Percentiles rank a stretch among this genome's conserved stretches.
phyloP scores from a whole-genome alignment of 345 rosid genomes.

The Stellera chamaejasme region DNA sequence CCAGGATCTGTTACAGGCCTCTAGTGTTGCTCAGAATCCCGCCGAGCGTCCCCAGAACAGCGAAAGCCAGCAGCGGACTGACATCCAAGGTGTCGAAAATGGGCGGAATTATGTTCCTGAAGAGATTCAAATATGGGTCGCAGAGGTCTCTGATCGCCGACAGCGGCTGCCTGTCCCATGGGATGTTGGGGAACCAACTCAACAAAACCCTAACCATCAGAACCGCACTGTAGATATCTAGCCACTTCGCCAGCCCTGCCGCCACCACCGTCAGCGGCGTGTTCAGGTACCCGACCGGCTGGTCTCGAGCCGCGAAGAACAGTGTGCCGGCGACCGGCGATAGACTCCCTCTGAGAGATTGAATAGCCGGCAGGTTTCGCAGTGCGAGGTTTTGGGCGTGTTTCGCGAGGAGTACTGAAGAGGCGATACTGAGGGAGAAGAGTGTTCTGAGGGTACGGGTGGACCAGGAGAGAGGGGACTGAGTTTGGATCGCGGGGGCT shows the following conservation, averaged over 20 bases:
- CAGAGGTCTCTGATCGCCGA: constrained; percentile 78
- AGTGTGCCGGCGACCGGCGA: constrained; percentile 27
- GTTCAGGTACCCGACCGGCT: constrained; percentile 44
- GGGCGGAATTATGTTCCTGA: constrained; percentile 78
- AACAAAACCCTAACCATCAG: constrained; percentile 88
- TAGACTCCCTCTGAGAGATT: constrained; percentile 22
- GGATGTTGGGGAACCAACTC: constrained; percentile 93
- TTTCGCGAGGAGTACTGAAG: constrained; percentile 20
- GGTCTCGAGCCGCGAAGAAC: constrained; percentile 58
- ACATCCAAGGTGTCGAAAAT: constrained; percentile 72
- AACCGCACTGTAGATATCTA: constrained; percentile 79
- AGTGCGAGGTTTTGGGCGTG: constrained; percentile 22
- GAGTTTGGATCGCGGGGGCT: constrained; percentile 2
- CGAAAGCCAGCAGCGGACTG: constrained; percentile 80
- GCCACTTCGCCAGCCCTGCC: constrained; percentile 80
- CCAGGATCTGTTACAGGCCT: too few relatives aligned
- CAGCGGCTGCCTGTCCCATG: constrained; percentile 84
- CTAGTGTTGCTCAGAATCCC: constrained; percentile 31
- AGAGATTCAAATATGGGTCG: constrained; percentile 82
- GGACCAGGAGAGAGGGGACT: constrained; percentile 23
- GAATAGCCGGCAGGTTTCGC: constrained; percentile 15
- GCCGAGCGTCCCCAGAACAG: constrained; percentile 63
- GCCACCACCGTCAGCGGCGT: constrained; percentile 83
- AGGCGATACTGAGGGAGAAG: constrained; percentile 19
- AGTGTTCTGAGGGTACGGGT: constrained; percentile 38